Conservation (phyloP, 139 green algal genomes). For the Chlorella sp. region DNA sequence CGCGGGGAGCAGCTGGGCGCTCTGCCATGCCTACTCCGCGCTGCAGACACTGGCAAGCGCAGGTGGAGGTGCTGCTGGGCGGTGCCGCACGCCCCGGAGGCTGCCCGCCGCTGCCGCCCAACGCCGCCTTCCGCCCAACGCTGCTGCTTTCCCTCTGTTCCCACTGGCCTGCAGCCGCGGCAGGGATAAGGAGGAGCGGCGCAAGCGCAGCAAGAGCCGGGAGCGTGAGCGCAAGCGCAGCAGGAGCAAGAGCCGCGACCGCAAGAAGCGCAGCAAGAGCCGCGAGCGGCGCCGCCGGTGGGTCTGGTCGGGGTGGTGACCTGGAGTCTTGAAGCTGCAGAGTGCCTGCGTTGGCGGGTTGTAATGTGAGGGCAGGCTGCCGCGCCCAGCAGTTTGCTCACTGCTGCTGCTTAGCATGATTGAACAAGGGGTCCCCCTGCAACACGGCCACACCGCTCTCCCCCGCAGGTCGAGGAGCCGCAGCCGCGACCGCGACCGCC, state of each 20-base stretch:
- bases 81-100: too few relatives aligned
- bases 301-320: neutral
- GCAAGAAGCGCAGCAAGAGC: constrained; percentile 13
- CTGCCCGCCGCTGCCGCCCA: too few relatives aligned
- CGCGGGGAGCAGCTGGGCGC: too few relatives aligned
- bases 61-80: too few relatives aligned
- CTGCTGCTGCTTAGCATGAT: too few relatives aligned
- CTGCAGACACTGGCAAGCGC: too few relatives aligned
- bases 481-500: neutral
- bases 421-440: too few relatives aligned
- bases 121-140: too few relatives aligned
- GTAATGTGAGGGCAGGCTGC: neutral
- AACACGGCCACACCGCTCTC: too few relatives aligned
- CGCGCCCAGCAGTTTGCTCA: neutral
- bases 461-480: constrained; percentile 16
- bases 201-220: constrained; percentile 14
- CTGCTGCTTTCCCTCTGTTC: neutral
- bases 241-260: neutral
- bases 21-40: too few relatives aligned
- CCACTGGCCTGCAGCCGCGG: neutral
- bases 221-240: constrained; percentile 1
- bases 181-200: constrained; percentile 25
- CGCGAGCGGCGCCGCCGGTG: neutral
- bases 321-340: neutral
- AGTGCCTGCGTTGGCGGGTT: neutral